Percentiles rank a stretch among this genome's conserved stretches.
phyloP scores from a whole-genome alignment of 768 basidiomycete species.

The Chalciporus chontae region DNA sequence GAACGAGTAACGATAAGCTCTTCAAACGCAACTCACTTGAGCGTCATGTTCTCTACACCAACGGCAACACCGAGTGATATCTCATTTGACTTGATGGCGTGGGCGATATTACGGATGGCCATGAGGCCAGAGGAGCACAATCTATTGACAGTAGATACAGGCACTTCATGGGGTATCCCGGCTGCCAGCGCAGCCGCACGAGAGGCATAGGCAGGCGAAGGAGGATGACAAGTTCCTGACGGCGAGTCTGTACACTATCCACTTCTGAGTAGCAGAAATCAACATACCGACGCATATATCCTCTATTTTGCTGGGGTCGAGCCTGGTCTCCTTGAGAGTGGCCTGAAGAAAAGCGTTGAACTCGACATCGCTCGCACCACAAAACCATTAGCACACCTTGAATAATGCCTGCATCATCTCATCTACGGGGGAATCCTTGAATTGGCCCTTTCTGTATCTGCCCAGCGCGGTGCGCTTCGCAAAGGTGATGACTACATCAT shows the following conservation, averaged over 20 bases:
- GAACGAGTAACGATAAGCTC: neutral
- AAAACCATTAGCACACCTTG: slow-evolving; percentile 46
- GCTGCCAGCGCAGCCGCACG: slow-evolving; percentile 85
- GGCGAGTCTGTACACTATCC: neutral
- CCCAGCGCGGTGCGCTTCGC: slow-evolving; percentile 90
- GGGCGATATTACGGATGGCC: slow-evolving; percentile 88
- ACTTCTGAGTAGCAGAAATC: neutral
- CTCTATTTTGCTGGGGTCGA: slow-evolving; percentile 70
- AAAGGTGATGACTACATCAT: slow-evolving; percentile 89
- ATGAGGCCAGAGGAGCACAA: slow-evolving; percentile 93
- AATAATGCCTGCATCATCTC: slow-evolving; percentile 82
- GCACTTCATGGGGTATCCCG: slow-evolving; percentile 81
- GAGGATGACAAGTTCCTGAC: slow-evolving; percentile 78
- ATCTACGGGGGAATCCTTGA: slow-evolving; percentile 86
- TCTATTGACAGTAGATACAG: slow-evolving; percentile 89
- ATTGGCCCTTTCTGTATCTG: slow-evolving; percentile 84
- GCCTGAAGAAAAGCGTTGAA: slow-evolving; percentile 40
- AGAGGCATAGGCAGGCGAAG: slow-evolving; percentile 78
- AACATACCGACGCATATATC: slow-evolving; percentile 79
- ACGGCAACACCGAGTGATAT: slow-evolving; percentile 83
- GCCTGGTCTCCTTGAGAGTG: slow-evolving; percentile 57
- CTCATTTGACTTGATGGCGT: slow-evolving; percentile 80
- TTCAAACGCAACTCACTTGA: slow-evolving; percentile 47
- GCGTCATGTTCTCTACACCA: slow-evolving; percentile 80
- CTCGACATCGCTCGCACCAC: neutral